Conservation (phyloP, 768 basidiomycete genomes). For the Xanthoconium purpureum region DNA sequence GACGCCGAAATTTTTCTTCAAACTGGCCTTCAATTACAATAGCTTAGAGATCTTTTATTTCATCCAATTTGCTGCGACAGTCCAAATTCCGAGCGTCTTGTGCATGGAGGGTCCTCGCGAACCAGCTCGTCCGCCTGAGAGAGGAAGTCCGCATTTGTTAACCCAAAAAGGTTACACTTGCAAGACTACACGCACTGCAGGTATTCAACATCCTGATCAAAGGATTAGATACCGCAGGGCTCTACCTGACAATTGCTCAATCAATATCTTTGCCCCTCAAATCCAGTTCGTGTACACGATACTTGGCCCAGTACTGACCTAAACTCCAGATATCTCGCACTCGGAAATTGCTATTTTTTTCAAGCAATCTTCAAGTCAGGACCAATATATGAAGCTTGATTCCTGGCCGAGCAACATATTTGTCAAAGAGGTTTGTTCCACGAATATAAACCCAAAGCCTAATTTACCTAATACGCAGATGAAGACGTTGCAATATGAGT, state of each 20-base stretch:
- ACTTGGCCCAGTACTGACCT: neutral
- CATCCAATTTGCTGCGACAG: neutral
- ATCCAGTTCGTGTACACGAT: neutral
- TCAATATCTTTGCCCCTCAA: neutral
- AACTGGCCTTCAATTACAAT: neutral
- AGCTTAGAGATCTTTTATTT: neutral
- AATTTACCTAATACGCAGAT: slow-evolving; percentile 5
- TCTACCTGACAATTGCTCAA: neutral
- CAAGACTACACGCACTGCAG: too few relatives aligned
- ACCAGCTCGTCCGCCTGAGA: slow-evolving; percentile 3
- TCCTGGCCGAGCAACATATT: neutral
- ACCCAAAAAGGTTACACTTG: slow-evolving; percentile 1
- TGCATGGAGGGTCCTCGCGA: neutral
- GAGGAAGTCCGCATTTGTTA: neutral
- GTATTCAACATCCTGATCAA: neutral
- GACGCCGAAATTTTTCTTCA: neutral
- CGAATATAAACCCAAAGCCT: neutral
- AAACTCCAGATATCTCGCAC: neutral
- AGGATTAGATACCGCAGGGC: neutral
- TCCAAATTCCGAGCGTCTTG: neutral
- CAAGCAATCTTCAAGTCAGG: neutral
- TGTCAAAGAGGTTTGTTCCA: slow-evolving; percentile 3
- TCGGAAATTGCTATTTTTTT: neutral
- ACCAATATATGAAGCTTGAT: neutral
- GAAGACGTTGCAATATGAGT: neutral